phyloP scores from a whole-genome alignment of 2,329 filamentous ascomycete genomes.

The Metarhizium brunneum region DNA sequence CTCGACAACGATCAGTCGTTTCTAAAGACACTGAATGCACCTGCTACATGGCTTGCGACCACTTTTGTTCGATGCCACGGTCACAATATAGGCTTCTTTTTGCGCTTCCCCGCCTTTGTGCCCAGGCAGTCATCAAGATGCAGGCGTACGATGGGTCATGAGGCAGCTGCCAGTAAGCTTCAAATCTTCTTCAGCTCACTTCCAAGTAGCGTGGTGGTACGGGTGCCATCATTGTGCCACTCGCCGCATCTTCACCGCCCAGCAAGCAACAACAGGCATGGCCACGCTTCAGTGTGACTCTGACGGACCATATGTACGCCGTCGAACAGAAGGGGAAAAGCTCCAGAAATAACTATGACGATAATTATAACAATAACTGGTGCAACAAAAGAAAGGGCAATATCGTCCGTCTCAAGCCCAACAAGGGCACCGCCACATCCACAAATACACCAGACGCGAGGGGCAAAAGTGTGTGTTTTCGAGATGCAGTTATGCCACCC shows the following conservation, averaged over 20 bases:
- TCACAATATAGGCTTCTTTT: not conserved
- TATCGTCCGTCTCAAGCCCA: not conserved
- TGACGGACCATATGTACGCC: not conserved
- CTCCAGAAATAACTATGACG: too few relatives aligned
- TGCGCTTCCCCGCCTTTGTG: not conserved
- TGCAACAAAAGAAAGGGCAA: not conserved
- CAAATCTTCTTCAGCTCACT: not conserved
- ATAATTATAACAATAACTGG: not conserved
- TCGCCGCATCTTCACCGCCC: conserved; percentile 1
- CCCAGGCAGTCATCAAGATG: not conserved
- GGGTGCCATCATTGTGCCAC: not conserved
- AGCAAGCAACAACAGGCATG: not conserved
- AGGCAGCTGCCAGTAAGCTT: not conserved
- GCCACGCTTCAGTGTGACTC: not conserved
- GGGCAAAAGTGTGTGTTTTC: not conserved
- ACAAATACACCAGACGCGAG: not conserved
- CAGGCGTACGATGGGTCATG: not conserved
- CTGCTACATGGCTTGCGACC: not conserved
- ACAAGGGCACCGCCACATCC: not conserved
- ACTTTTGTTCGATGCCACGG: not conserved
- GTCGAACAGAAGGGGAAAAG: not conserved
- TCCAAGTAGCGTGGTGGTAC: not conserved
- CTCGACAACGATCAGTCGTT: too few relatives aligned
- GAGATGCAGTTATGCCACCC: too few relatives aligned
- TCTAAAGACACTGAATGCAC: too few relatives aligned